These are phyloP conservation scores for Castanea sativa DNA, from an alignment of 306 rosid genomes.

Conservation along the genomic window DNA sequence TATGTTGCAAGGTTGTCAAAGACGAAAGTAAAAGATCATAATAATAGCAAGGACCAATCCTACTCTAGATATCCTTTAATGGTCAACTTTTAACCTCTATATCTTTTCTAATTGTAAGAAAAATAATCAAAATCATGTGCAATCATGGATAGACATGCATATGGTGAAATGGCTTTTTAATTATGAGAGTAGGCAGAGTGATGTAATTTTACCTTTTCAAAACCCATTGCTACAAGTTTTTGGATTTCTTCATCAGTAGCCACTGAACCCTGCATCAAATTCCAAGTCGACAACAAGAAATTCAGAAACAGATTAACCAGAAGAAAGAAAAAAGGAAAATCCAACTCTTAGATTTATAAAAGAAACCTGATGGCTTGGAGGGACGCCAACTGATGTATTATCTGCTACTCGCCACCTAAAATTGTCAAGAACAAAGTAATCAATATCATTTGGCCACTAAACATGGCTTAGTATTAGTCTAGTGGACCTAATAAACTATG, in stretches of 20 bases:
- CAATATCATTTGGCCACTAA: constrained; percentile 10
- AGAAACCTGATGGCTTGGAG: constrained; percentile 65
- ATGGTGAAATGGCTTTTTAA: neutral
- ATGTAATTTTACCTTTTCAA: constrained; percentile 70
- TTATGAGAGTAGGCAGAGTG: neutral
- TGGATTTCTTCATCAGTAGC: constrained; percentile 74
- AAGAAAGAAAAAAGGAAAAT: constrained; percentile 10
- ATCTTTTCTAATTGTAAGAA: neutral
- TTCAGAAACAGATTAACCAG: constrained; percentile 24
- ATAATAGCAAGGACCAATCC: too few relatives aligned
- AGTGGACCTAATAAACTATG: neutral
- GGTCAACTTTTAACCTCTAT: too few relatives aligned
- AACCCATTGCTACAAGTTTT: constrained; percentile 89
- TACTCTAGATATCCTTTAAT: too few relatives aligned
- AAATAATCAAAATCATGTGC: neutral
- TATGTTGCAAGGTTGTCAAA: neutral
- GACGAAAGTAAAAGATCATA: neutral
- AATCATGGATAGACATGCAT: neutral
- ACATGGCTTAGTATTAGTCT: neutral
- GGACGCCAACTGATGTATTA: constrained; percentile 40
- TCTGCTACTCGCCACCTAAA: constrained; percentile 47
- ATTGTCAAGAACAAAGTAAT: constrained; percentile 22
- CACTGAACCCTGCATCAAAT: constrained; percentile 53
- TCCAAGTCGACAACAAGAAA: constrained; percentile 13
- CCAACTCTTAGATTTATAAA: constrained; percentile 2